Base-by-base conservation (phyloP, 2,329 filamentous ascomycete species). In the Cytospora piceae region DNA sequence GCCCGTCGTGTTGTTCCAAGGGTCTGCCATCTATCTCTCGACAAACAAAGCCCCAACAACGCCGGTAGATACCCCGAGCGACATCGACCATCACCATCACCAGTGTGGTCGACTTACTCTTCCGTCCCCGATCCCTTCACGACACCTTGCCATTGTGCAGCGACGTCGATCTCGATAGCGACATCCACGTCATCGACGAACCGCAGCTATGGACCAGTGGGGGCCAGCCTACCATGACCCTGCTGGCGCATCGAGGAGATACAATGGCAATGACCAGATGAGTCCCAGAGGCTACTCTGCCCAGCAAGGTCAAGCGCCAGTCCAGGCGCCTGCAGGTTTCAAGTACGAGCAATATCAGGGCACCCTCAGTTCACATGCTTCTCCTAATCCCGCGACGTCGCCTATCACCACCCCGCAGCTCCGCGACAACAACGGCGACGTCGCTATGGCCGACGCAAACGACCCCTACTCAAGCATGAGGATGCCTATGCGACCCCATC, bases 381-480 rank as follows among this genome's bases (percentile, higher is more conserved):
- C 72, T 69, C 67, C 73, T 66, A 77, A 85, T 72, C 81, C 87
- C 73, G 81, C 82, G 67, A 81, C 83, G 49, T 88, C 88, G 64
- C 83, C 88, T 68, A 80, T 86, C 73, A 77, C 79, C 65, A 83
- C 82, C 69, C 82, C 85, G 71, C 85, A 87, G 73, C 77, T 84
- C 73, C 88, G 89, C 81, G 90, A 92, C 78, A 86, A 86, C 70
- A 92, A 90, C 75, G 87, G 88, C 73, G 91, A 94, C 78, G 84
- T 92, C 66, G 82, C 89, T 68, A 97, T 97, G 94, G 92, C 95
- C 78, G 94, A 97, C 77, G 82, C 87, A 68, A 84, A 85, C 70
- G 94, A 97, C 77, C 87, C 91, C 57, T 96, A 96, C 79, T 89
- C 90, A 73, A 87, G 89, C 77, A 88, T 92, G 74, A 96, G 96